phyloP scores from a whole-genome alignment of 192 early-diverging fungal species.

The Allomyces javanicus region DNA sequence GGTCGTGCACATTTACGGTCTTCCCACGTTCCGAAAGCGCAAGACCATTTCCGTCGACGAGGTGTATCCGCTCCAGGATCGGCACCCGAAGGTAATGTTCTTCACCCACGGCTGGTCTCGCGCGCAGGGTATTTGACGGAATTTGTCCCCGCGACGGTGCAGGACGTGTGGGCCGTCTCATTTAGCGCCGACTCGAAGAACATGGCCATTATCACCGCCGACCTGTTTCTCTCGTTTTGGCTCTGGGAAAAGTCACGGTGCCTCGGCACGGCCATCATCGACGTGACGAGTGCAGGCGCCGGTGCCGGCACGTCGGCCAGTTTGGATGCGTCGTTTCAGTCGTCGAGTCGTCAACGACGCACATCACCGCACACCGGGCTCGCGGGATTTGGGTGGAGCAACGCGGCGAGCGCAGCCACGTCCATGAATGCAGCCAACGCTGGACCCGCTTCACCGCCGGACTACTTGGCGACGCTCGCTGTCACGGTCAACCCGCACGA shows the following conservation, averaged over 20 bases:
- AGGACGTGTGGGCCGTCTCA: constrained; percentile 24
- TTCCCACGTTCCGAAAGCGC: constrained; percentile 18
- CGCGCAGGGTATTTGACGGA: neutral
- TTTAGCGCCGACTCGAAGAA: constrained; percentile 31
- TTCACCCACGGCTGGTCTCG: neutral
- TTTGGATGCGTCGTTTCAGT: too few species aligned
- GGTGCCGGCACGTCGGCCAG: neutral
- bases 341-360: neutral
- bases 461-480: neutral
- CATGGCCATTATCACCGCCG: constrained; percentile 21
- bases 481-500: constrained; percentile 20
- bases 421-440: neutral
- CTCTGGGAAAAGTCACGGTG: constrained; percentile 34
- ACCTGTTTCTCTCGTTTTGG: constrained; percentile 26
- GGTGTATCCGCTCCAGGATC: constrained; percentile 1
- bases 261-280: constrained; percentile 10
- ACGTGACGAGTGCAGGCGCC: neutral
- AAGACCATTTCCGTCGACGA: constrained; percentile 5
- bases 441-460: neutral
- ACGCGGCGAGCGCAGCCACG: neutral
- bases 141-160: neutral
- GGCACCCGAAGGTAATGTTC: neutral
- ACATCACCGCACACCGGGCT: neutral
- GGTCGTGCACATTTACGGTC: constrained; percentile 20
- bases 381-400: neutral